Evolutionary conservation across 495 filamentous ascomycete genomes (phyloP).

Genomic region (Annulohypoxylon moriforme): DNA sequence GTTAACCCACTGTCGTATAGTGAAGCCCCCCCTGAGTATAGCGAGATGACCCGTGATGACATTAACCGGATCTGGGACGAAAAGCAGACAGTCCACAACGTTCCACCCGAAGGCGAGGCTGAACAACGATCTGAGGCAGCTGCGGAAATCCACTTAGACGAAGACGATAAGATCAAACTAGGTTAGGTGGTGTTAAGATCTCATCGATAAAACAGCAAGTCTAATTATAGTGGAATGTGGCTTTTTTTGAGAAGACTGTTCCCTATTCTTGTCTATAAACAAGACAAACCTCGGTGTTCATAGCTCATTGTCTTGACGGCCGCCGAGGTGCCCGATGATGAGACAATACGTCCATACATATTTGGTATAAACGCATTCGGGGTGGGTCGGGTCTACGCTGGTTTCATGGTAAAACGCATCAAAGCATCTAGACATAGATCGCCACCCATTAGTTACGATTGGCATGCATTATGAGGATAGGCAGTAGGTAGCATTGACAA

Average conservation of each 20-base stretch:
- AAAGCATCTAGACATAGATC: slow-evolving; percentile 22
- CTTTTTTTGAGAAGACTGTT: neutral
- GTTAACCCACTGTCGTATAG: slow-evolving; percentile 33
- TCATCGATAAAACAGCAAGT: neutral
- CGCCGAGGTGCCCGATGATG: neutral
- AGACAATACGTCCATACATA: slow-evolving; percentile 9
- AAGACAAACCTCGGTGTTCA: neutral
- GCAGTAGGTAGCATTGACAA: neutral
- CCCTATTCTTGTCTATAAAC: neutral
- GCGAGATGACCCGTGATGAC: slow-evolving; percentile 36
- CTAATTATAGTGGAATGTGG: neutral
- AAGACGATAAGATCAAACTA: slow-evolving; percentile 47
- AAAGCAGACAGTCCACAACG: slow-evolving; percentile 47
- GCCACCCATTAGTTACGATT: slow-evolving; percentile 5
- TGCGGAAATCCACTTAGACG: slow-evolving; percentile 60
- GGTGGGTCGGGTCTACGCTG: neutral
- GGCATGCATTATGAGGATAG: slow-evolving; percentile 17
- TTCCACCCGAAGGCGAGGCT: slow-evolving; percentile 47
- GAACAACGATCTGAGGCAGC: slow-evolving; percentile 53
- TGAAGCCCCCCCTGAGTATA: slow-evolving; percentile 25
- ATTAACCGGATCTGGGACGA: slow-evolving; percentile 49
- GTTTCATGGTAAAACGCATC: slow-evolving; percentile 22
- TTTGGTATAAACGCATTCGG: slow-evolving; percentile 4
- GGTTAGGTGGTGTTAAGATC: slow-evolving; percentile 16
- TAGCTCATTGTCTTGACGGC: neutral